A percentile compares a stretch with the other conserved stretches of the same genome.
Conservation (phyloP, 164 flowering plant genomes). For the Berberis vulgaris region DNA sequence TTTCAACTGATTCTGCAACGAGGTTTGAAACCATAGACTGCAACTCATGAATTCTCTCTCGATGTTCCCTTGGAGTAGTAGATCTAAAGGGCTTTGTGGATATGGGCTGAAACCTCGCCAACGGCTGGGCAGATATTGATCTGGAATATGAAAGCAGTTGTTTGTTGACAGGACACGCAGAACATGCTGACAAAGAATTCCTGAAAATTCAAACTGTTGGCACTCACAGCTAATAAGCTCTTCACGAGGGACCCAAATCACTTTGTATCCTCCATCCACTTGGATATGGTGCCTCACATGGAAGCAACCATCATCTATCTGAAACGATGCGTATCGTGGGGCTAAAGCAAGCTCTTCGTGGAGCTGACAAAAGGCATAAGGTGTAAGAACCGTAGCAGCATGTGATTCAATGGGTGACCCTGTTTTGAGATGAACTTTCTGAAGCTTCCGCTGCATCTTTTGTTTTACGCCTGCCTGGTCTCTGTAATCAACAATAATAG, state of each 20-base stretch:
- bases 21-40: slow-evolving; percentile 59
- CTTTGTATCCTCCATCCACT: slow-evolving; percentile 61
- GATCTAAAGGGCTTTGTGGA: slow-evolving; percentile 16
- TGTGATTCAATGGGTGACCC: slow-evolving; percentile 83
- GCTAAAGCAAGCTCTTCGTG: slow-evolving; percentile 75
- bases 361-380: slow-evolving; percentile 60
- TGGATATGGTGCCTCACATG: slow-evolving; percentile 67
- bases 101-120: slow-evolving; percentile 41
- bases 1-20: slow-evolving; percentile 45
- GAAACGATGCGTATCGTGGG: slow-evolving; percentile 67
- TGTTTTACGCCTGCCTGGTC: slow-evolving; percentile 43
- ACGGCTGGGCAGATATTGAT: slow-evolving; percentile 52
- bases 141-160: slow-evolving; percentile 80
- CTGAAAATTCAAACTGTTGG: slow-evolving; percentile 64
- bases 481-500: slow-evolving; percentile 37
- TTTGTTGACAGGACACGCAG: slow-evolving; percentile 70
- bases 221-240: slow-evolving; percentile 61
- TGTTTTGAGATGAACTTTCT: slow-evolving; percentile 52
- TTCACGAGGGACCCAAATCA: slow-evolving; percentile 50
- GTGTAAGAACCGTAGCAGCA: slow-evolving; percentile 69
- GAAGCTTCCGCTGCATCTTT: slow-evolving; percentile 42
- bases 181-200: slow-evolving; percentile 67
- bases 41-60: slow-evolving; percentile 41
- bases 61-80: slow-evolving; percentile 18
- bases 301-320: slow-evolving; percentile 49